These are phyloP conservation scores for Endocalyx cinctus DNA, from an alignment of 2,329 filamentous ascomycete genomes.

Conservation along the genomic window DNA sequence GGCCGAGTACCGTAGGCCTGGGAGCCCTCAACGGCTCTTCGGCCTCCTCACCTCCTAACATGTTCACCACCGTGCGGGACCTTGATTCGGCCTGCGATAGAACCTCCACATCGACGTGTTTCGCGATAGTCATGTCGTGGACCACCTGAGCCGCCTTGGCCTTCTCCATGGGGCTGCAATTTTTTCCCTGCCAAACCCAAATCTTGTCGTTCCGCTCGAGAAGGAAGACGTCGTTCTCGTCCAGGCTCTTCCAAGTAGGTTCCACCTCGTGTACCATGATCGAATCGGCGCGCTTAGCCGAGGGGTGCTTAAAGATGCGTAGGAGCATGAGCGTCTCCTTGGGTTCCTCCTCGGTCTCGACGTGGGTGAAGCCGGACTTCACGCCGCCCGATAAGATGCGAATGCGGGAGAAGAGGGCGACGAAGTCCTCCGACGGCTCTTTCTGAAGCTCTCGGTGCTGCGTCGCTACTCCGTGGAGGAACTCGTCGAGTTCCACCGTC, in stretches of 20 bases:
- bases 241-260: slow-evolving; percentile 56
- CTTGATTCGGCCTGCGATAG: slow-evolving; percentile 56
- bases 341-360: slow-evolving; percentile 42
- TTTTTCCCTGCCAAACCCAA: slow-evolving; percentile 65
- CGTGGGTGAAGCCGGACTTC: slow-evolving; percentile 58
- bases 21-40: slow-evolving; percentile 18
- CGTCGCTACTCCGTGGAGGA: slow-evolving; percentile 54
- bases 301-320: slow-evolving; percentile 58
- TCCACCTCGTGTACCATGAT: slow-evolving; percentile 61
- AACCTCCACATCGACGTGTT: slow-evolving; percentile 62
- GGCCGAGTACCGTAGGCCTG: slow-evolving; percentile 16
- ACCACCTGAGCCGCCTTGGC: slow-evolving; percentile 64
- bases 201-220: slow-evolving; percentile 60
- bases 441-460: slow-evolving; percentile 63
- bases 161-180: slow-evolving; percentile 65
- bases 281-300: slow-evolving; percentile 38
- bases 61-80: slow-evolving; percentile 48
- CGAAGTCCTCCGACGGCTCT: slow-evolving; percentile 54
- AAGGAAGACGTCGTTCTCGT: slow-evolving; percentile 63
- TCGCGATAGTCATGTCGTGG: slow-evolving; percentile 58
- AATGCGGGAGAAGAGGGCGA: slow-evolving; percentile 55
- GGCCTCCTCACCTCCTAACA: slow-evolving; percentile 45
- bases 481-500: slow-evolving; percentile 66
- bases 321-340: slow-evolving; percentile 48
- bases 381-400: slow-evolving; percentile 59